phyloP scores from a whole-genome alignment of 306 rosid genomes.

The Quercus aquifolioides region DNA sequence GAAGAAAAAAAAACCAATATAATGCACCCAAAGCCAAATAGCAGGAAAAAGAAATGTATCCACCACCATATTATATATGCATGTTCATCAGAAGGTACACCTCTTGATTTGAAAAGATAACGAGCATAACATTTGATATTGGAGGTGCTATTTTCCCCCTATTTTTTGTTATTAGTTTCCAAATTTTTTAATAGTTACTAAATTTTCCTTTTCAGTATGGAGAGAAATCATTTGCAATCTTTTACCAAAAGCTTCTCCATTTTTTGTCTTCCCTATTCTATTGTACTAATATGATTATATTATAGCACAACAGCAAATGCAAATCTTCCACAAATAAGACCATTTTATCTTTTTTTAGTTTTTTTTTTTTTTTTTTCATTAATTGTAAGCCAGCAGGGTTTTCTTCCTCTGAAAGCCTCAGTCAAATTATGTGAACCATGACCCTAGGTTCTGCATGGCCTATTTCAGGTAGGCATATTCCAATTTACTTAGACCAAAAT shows the following conservation, averaged over 20 bases:
- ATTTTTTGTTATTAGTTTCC: too few species aligned
- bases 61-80: neutral
- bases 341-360: neutral
- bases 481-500: neutral
- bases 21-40: neutral
- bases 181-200: neutral
- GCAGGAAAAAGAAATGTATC: neutral
- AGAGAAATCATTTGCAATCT: too few species aligned
- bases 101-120: neutral
- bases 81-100: neutral
- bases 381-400: neutral
- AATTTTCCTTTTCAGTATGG: neutral
- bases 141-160: neutral
- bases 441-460: neutral
- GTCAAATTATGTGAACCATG: neutral
- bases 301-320: neutral
- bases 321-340: neutral
- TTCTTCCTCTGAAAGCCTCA: neutral
- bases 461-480: neutral
- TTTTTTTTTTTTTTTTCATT: neutral
- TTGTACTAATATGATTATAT: neutral
- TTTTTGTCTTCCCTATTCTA: neutral
- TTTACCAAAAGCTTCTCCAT: too few species aligned
- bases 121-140: neutral
- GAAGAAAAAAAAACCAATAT: neutral